Evolutionary conservation across 345 rosid species (phyloP), one percentile per base, ranked within the genome.

Genomic region (Aethionema arabicum): DNA sequence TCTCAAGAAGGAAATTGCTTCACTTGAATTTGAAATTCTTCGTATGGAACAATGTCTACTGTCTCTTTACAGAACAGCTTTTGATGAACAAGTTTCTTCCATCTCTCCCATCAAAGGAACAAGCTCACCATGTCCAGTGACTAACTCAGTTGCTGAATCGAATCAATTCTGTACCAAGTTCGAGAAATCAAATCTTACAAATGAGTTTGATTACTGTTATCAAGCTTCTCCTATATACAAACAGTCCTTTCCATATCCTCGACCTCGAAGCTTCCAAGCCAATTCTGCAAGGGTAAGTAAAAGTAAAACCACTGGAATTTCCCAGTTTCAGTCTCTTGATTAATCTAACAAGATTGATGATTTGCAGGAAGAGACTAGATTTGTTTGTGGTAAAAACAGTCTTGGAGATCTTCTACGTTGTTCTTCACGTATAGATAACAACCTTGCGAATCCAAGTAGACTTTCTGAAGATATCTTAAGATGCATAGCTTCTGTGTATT

Each of bases 401-500:
- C 95, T 90, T 8, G 93, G 85, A 43, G 91, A 87, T 80, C 85
- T 80, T 80, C 75, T 90, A 7, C 76, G 87, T 29, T 21, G 87
- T 12, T 65, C 79, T 53, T 74, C 85, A 40, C 46, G 48, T 31
- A 45, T 71, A 1, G 69, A 71, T 4, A 62, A 74, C 31, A 30
- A 64, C 73, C 38, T 69, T 46, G 52, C 42, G 48, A 73, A 79
- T 44, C 88, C 89, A 13, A 88, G 81, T 65, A 78, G 75, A 50
- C 87, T 87, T 50, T 87, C 95, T 14, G 87, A 85, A 74, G 85
- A 90, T 49, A 83, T 85, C 38, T 57, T 87, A 58, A 79, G 79
- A 81, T 90, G 95, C 81, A 82, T 87, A 72, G 80, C 87, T 58
- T 83, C 92, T 71, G 84, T 87, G 65, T 90, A 85, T 65, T 76